Evolutionary conservation across 805 yeast genomes (phyloP).

Genomic region (Starmerella gropengiesseri): DNA sequence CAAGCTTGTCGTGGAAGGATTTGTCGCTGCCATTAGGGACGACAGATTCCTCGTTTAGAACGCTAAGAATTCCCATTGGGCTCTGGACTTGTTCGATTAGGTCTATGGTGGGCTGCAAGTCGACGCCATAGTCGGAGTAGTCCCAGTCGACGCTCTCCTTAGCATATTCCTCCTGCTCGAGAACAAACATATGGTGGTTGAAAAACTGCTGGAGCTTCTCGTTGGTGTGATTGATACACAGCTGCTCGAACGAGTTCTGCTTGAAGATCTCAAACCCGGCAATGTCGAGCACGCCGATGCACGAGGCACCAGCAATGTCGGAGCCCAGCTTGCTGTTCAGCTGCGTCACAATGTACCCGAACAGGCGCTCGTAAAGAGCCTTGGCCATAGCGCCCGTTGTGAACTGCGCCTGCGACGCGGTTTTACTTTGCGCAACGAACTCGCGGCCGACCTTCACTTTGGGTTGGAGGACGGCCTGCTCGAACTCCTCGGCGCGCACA

Average conservation of each 20-base stretch:
- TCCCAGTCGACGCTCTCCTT: constrained; percentile 91
- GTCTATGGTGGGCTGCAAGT: constrained; percentile 87
- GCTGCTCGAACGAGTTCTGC: constrained; percentile 88
- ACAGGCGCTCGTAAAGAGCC: constrained; percentile 71
- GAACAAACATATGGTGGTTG: constrained; percentile 88
- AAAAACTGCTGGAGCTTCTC: constrained; percentile 96
- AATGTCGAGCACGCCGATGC: constrained; percentile 87
- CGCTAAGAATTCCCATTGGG: constrained; percentile 64
- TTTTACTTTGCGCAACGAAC: constrained; percentile 65
- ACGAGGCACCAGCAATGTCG: constrained; percentile 32
- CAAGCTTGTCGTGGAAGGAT: constrained; percentile 71
- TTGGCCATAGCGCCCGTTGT: constrained; percentile 82
- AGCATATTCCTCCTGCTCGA: constrained; percentile 94
- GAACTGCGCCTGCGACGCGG: constrained; percentile 66
- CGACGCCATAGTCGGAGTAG: constrained; percentile 88
- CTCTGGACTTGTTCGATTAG: constrained; percentile 58
- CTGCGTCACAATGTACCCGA: constrained; percentile 61
- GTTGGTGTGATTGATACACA: constrained; percentile 92
- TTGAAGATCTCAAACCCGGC: constrained; percentile 97
- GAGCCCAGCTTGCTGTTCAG: constrained; percentile 54
- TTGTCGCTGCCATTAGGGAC: constrained; percentile 82
- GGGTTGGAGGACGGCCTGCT: constrained; percentile 58
- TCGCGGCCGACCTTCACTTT: constrained; percentile 88
- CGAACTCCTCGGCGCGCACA: constrained; percentile 43
- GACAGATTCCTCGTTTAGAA: constrained; percentile 89